A percentile compares a stretch with the other conserved stretches of the same genome.
Evolutionary conservation across 176 grass and related monocot genomes (phyloP).

Genomic region (Eragrostis curvula): DNA sequence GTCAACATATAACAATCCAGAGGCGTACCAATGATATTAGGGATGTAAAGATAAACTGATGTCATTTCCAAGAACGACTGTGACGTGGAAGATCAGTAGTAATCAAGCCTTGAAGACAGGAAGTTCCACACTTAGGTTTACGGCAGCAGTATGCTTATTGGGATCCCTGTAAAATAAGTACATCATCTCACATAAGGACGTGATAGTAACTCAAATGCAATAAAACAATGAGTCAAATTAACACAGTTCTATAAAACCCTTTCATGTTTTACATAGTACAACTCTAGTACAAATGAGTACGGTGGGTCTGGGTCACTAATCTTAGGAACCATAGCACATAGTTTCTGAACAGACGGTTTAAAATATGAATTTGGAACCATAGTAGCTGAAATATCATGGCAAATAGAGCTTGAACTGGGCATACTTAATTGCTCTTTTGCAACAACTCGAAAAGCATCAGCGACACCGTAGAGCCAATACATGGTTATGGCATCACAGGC

Average conservation of each 20-base stretch:
- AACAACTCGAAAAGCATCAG: not conserved
- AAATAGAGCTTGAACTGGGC: not conserved
- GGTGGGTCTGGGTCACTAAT: not conserved
- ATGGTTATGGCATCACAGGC: not conserved
- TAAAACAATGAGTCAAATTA: not conserved
- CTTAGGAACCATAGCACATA: not conserved
- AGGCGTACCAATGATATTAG: constrained; percentile 73
- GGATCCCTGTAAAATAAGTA: constrained; percentile 7
- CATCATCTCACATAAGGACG: not conserved
- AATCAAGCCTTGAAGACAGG: not conserved
- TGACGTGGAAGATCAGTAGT: constrained; percentile 36
- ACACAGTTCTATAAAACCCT: not conserved
- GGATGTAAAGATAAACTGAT: constrained; percentile 91
- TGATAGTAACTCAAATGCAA: not conserved
- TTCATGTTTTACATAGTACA: not conserved
- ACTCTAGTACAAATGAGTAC: not conserved
- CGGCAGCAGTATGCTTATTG: not conserved
- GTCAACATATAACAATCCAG: not conserved
- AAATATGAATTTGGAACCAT: not conserved
- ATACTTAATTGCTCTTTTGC: not conserved
- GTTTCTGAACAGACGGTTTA: not conserved
- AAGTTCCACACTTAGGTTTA: not conserved
- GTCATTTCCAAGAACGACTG: constrained; percentile 25
- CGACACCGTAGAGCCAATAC: not conserved
- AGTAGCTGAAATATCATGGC: not conserved